Evolutionary conservation across 2,329 filamentous ascomycete genomes (phyloP), one percentile per base, ranked within the genome.

Genomic region (Fusarium sp.): DNA sequence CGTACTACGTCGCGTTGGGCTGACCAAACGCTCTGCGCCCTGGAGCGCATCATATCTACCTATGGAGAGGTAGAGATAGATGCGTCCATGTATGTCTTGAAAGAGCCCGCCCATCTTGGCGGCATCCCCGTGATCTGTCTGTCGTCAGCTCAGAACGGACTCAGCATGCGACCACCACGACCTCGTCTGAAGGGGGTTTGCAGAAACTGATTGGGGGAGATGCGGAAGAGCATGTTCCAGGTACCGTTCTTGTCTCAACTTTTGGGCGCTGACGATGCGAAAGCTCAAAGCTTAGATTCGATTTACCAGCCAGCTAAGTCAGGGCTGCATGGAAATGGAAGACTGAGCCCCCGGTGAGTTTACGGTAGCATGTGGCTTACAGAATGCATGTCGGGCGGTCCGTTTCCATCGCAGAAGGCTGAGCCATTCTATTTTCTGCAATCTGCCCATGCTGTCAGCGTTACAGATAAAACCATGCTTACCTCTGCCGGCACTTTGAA

Each of bases 71-170:
- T 36, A 36, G 17, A 36, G 45, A 46, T 33, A 49, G 19, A 55
- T 58, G 49, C 44, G 36, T 47, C 26, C 33, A 19, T 21, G 28
- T 17, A 55, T 71, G 65, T 64, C 56, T 71, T 51, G 13, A 7
- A 24, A 67, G 38, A 67, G 47, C 62, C 53, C 60, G 26, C 45
- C 54, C 45, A 21, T 61, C 70, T 73, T 56, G 52, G 56, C 65
- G 65, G 65, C 62, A 62, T 46, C 61, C 52, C 65, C 67, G 62
- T 74, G 54, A 65, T 62, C 51, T 63, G 62, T 62, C 51, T 63
- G 62, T 67, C 50, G 69, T 74, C 72, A 74, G 72, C 65, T 73
- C 57, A 69, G 69, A 72, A 73, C 59, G 54, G 58, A 24, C 65
- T 69, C 67, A 74, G 61, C 53, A 73, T 75, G 69, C 62, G 67